Conservation (phyloP, 208 protist genomes). For the Wallacemonas sp. region DNA sequence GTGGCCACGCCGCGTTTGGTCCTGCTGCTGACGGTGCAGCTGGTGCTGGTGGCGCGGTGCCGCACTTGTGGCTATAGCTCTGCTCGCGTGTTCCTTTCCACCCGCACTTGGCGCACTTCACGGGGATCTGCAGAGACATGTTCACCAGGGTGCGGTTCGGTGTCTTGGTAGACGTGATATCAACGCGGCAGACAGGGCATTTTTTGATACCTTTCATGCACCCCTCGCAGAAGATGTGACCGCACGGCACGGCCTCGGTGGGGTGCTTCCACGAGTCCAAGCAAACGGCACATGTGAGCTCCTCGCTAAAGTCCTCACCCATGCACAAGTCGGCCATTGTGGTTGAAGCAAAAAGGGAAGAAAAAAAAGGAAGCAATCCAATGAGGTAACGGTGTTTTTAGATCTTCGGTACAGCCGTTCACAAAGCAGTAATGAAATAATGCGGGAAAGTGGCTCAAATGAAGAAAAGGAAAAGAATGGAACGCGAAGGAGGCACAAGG, state of each 20-base stretch:
- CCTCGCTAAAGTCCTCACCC: conserved; percentile 61
- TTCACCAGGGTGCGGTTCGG: conserved; percentile 22
- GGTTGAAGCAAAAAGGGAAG: neutral
- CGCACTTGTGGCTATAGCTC: conserved; percentile 12
- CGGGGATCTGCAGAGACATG: conserved; percentile 5
- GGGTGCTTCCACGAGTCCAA: conserved; percentile 76
- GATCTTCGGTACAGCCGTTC: too few relatives aligned
- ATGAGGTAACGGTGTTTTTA: too few relatives aligned
- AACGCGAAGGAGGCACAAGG: too few relatives aligned
- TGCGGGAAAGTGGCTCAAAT: too few relatives aligned
- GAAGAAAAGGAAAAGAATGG: too few relatives aligned
- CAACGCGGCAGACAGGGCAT: conserved; percentile 13
- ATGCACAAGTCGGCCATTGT: conserved; percentile 17
- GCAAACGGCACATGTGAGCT: conserved; percentile 69
- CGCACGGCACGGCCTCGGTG: conserved; percentile 30
- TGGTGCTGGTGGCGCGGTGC: neutral
- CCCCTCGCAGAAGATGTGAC: conserved; percentile 33
- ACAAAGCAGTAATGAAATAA: too few relatives aligned
- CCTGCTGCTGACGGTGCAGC: too few relatives aligned
- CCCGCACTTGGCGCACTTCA: conserved; percentile 15
- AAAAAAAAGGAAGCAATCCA: neutral
- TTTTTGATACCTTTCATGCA: conserved; percentile 5
- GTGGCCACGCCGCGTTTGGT: too few relatives aligned
- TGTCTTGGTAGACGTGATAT: neutral
- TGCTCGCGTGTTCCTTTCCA: conserved; percentile 17